Evolutionary conservation across 139 green algal genomes (phyloP), one percentile per base, ranked within the genome.

Genomic region (Monoraphidium neglectum): DNA sequence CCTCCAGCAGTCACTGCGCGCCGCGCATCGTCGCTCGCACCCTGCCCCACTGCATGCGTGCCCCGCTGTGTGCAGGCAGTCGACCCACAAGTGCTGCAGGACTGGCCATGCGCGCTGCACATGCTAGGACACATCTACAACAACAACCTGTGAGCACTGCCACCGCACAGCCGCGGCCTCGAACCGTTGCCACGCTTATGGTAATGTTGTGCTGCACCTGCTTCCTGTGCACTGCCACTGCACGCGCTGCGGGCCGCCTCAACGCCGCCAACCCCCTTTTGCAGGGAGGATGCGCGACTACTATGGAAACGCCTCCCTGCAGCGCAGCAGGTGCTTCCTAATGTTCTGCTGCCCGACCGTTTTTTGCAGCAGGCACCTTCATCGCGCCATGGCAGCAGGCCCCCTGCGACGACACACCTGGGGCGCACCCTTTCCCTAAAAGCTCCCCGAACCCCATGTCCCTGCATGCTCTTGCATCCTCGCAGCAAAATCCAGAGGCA

Each of bases 291-390:
- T 28, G 83, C 83, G 18, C 74, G 80, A 2, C 77, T 88, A 15
- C 38, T 86, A 15, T 88, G 83, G 79, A 88, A 86, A 70, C 77
- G 83, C 21, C 83, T 88, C 23, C 83, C 83, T 33, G 23, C 32
- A 3, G 61, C 53, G 6, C 63, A 72, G 4, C 84, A 86, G 35
- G 54, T 81, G 68, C 79, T 80, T 26, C 26, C 28, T 28, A 32
- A 68, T 68, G 60, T 21, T 28, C 60, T 1, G 28, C n/a, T 36
- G 21, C 53, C 26, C 23, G 33, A 28, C 59, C 21, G 13, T 16
- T 28, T 46, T 18, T 46, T 6, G 36, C 38, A 16, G 26, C 32
- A 30, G 33, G 47, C n/a, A 47, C 21, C 61, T 51, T 18, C 61
- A 12, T 2, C 21, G 12, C 24, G 16, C 35, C 28, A 15, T 28